These are phyloP conservation scores for Mortierella sp. DNA, from an alignment of 371 early-diverging fungal species.

Conservation along the genomic window DNA sequence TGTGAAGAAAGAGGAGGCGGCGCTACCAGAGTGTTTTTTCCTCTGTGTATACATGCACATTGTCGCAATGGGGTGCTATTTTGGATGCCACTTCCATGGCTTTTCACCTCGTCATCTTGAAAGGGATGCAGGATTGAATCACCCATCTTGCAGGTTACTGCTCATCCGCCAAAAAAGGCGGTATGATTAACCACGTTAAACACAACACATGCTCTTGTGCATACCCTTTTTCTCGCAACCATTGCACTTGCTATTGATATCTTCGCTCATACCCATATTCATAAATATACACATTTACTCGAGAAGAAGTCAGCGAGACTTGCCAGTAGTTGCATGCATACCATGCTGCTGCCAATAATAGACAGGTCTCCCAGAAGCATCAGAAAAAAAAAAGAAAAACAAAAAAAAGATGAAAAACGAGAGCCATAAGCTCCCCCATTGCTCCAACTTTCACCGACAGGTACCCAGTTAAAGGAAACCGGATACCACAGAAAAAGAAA, in stretches of 20 bases:
- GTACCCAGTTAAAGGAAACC: too few species aligned
- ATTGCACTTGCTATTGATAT: neutral
- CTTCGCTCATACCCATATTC: neutral
- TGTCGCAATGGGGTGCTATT: neutral
- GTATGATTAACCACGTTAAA: neutral
- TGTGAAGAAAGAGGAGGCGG: neutral
- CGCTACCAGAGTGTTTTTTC: neutral
- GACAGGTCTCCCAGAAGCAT: neutral
- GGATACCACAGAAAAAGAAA: neutral
- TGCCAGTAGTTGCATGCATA: neutral
- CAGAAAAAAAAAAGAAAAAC: neutral
- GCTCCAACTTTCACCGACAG: neutral
- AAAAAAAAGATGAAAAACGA: neutral
- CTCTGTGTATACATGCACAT: neutral
- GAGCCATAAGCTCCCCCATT: neutral
- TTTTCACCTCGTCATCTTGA: neutral
- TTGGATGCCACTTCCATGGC: neutral
- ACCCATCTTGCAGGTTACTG: constrained; percentile 1
- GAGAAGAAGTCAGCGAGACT: neutral
- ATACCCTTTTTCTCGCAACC: neutral
- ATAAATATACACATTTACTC: too few species aligned
- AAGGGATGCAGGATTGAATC: neutral
- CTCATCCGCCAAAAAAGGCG: constrained; percentile 15
- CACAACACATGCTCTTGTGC: neutral
- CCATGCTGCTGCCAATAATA: constrained; percentile 3